These are phyloP conservation scores for Condylostoma magnum DNA, from an alignment of 169 alveolate genomes.

Conservation along the genomic window DNA sequence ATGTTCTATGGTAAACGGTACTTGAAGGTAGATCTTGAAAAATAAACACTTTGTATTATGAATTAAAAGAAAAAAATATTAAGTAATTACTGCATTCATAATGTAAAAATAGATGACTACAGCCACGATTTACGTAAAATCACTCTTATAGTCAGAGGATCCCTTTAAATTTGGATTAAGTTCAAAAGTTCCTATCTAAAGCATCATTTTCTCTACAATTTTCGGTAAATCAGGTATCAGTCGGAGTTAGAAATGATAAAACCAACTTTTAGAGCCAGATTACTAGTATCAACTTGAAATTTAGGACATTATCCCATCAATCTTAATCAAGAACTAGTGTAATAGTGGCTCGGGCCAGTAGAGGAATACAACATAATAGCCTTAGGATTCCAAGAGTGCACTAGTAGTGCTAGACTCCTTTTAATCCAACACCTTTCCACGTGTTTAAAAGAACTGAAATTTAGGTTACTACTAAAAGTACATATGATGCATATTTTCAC, in stretches of 20 bases:
- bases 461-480: slow-evolving; percentile 9
- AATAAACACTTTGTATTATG: not conserved
- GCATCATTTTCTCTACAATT: not conserved
- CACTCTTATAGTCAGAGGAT: too few species aligned
- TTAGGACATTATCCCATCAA: not conserved
- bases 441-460: slow-evolving; percentile 6
- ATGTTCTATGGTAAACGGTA: not conserved
- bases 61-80: not conserved
- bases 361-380: slow-evolving; percentile 21
- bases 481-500: slow-evolving; percentile 54
- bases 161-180: too few species aligned
- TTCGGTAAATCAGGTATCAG: not conserved
- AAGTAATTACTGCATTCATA: not conserved
- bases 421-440: slow-evolving; percentile 19
- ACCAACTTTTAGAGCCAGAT: not conserved
- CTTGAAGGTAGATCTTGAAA: not conserved
- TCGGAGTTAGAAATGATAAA: not conserved
- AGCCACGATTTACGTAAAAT: too few species aligned
- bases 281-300: slow-evolving; percentile 5
- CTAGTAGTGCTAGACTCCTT: slow-evolving; percentile 13
- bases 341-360: not conserved
- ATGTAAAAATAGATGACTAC: not conserved
- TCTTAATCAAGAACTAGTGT: not conserved
- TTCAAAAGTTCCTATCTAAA: too few species aligned
- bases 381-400: slow-evolving; percentile 41